Evolutionary conservation across 176 grass and related monocot species (phyloP).

Genomic region (Rhynchospora tenuis): DNA sequence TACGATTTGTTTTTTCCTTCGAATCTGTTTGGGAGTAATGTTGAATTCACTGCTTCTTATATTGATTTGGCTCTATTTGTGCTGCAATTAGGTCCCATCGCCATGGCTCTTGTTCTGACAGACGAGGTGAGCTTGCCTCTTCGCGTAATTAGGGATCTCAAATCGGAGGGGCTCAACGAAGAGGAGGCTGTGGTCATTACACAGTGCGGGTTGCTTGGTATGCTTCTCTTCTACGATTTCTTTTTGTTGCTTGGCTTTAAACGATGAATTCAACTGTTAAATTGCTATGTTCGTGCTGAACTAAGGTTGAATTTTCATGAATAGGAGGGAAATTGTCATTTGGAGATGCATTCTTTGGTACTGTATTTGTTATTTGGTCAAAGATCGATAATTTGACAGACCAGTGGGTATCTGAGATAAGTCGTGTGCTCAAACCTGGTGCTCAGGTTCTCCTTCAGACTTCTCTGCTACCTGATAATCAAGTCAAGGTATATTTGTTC

Average conservation of each 20-base stretch:
- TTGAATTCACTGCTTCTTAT: not conserved
- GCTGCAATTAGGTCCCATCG: not conserved
- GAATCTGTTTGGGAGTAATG: not conserved
- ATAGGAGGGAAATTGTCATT: constrained; percentile 58
- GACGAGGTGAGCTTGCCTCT: constrained; percentile 59
- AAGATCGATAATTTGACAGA: constrained; percentile 45
- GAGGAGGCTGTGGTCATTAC: constrained; percentile 69
- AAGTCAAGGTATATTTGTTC: constrained; percentile 47
- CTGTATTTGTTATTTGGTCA: constrained; percentile 45
- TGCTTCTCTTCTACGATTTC: not conserved
- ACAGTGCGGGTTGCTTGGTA: constrained; percentile 61
- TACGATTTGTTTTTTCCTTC: not conserved
- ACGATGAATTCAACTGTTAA: not conserved
- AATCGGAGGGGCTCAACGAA: constrained; percentile 36
- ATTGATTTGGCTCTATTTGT: not conserved
- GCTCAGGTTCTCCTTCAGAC: constrained; percentile 52
- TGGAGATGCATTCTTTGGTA: constrained; percentile 47
- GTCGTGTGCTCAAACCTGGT: constrained; percentile 63
- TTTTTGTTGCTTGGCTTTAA: not conserved
- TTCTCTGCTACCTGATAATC: constrained; percentile 16
- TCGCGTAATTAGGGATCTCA: constrained; percentile 48
- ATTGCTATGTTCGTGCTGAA: not conserved
- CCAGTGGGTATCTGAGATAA: constrained; percentile 51
- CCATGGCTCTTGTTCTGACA: constrained; percentile 51
- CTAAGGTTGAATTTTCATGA: not conserved